Percentiles rank a stretch among this genome's conserved stretches.
Conservation (phyloP, 2,329 filamentous ascomycete genomes). For the Fusarium phyllophilum region DNA sequence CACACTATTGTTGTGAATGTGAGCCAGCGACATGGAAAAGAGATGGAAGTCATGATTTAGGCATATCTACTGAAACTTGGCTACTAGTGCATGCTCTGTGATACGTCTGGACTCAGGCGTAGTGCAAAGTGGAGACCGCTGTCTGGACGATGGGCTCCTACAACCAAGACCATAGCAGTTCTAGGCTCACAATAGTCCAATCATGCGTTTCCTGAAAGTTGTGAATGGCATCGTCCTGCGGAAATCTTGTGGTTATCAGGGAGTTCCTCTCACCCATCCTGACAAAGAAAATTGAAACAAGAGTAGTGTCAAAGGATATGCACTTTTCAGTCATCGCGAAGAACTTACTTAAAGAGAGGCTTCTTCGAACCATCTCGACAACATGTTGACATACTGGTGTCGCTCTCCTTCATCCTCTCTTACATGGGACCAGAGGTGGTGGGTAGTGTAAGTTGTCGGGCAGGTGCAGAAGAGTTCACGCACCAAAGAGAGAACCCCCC, state of each 20-base stretch:
- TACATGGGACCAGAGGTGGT: background rate
- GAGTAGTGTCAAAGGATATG: no score
- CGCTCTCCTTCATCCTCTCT: background rate
- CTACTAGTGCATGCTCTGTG: slow-evolving; percentile 6
- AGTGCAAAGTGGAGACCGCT: background rate
- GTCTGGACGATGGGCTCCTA: background rate
- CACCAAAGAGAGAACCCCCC: background rate
- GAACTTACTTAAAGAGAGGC: background rate
- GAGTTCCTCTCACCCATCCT: background rate
- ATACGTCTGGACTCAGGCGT: background rate
- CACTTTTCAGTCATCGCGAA: no score
- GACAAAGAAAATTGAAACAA: no score
- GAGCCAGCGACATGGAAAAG: background rate
- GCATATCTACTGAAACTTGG: slow-evolving; percentile 7
- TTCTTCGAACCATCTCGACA: background rate
- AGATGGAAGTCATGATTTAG: background rate
- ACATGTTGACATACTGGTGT: background rate
- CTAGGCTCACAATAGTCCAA: background rate
- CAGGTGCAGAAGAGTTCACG: background rate
- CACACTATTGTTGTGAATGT: background rate
- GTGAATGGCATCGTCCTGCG: background rate
- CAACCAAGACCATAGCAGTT: background rate
- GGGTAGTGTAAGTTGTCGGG: background rate
- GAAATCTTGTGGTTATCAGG: background rate
- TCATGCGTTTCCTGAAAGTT: background rate